Conservation (phyloP, 495 filamentous ascomycete genomes). For the Massariosphaeria phaeospora region DNA sequence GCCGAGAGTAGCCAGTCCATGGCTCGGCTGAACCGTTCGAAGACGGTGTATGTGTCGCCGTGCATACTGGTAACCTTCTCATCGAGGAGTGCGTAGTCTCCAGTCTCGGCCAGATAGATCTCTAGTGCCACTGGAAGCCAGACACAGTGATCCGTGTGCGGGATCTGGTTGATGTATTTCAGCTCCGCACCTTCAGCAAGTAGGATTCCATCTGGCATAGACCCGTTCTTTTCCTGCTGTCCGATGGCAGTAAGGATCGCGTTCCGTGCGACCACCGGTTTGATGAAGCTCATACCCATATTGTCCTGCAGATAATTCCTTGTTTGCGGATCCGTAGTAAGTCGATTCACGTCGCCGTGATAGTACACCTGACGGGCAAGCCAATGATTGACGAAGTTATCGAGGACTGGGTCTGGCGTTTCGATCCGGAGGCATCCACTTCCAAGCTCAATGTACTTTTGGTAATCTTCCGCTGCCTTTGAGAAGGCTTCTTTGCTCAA, state of each 20-base stretch:
- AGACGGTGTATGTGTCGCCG: constrained; percentile 48
- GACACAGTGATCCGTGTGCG: constrained; percentile 56
- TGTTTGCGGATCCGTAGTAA: constrained; percentile 55
- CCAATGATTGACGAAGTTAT: constrained; percentile 58
- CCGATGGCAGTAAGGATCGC: constrained; percentile 48
- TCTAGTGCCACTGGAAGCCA: constrained; percentile 53
- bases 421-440: constrained; percentile 50
- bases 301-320: constrained; percentile 57
- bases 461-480: constrained; percentile 44
- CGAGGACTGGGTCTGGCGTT: constrained; percentile 51
- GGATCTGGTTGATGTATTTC: constrained; percentile 57
- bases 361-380: constrained; percentile 54
- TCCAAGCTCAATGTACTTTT: constrained; percentile 47
- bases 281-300: constrained; percentile 58
- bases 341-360: constrained; percentile 55
- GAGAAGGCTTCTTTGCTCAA: constrained; percentile 49
- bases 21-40: constrained; percentile 50
- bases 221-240: constrained; percentile 51
- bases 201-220: constrained; percentile 55
- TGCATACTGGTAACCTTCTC: constrained; percentile 43
- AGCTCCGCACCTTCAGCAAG: constrained; percentile 51
- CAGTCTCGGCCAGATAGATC: constrained; percentile 52
- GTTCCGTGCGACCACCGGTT: constrained; percentile 46
- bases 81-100: constrained; percentile 48
- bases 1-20: constrained; percentile 51